A percentile compares a stretch with the other conserved stretches of the same genome.
These are phyloP conservation scores for Schizophyllum commune DNA, from an alignment of 1,284 basidiomycete species.

Conservation along the genomic window DNA sequence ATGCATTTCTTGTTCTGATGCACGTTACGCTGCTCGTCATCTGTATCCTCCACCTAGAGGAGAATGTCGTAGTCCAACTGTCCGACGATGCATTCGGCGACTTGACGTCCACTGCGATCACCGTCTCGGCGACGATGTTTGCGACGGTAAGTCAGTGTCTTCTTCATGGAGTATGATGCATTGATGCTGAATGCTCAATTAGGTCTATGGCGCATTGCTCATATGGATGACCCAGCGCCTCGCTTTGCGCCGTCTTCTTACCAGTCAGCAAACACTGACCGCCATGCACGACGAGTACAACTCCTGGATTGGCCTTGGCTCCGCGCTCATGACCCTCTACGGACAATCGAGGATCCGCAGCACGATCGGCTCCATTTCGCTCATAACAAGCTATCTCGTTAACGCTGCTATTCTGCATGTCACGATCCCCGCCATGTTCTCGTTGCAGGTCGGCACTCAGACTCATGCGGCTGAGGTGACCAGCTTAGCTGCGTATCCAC, in stretches of 20 bases:
- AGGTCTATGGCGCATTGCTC: not conserved
- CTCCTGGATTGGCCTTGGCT: not conserved
- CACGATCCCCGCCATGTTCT: not conserved
- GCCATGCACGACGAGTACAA: not conserved
- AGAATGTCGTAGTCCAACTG: too few relatives aligned
- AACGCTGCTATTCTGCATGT: not conserved
- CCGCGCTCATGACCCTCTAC: not conserved
- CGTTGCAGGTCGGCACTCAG: not conserved
- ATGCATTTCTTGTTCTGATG: too few relatives aligned
- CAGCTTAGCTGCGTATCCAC: not conserved
- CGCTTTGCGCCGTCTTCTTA: not conserved
- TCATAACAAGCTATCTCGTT: not conserved
- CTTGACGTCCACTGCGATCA: too few relatives aligned
- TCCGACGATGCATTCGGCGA: too few relatives aligned
- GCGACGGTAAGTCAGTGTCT: too few relatives aligned
- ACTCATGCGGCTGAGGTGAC: not conserved
- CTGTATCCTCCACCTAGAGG: too few relatives aligned
- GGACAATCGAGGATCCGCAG: not conserved
- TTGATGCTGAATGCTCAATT: too few relatives aligned
- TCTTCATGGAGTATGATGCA: too few relatives aligned
- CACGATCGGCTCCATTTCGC: not conserved
- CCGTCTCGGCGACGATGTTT: too few relatives aligned
- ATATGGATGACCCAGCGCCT: not conserved
- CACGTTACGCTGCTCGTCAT: too few relatives aligned
- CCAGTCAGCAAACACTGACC: not conserved